Evolutionary conservation across 805 yeast genomes (phyloP), one percentile per base, ranked within the genome.

Genomic region (Candida morakotiae): DNA sequence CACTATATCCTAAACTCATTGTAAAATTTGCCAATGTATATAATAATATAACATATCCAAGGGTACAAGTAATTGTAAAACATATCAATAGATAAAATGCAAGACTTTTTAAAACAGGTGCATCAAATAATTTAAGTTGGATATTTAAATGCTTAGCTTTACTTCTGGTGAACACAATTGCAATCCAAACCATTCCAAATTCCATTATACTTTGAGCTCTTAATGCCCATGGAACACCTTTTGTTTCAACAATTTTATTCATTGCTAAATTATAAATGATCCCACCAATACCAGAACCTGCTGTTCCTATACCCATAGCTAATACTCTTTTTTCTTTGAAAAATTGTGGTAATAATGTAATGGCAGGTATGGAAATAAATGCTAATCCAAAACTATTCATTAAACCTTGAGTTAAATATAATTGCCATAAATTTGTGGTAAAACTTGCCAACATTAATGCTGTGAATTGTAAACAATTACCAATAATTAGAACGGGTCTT

Each of bases 361-460:
- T 60, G 4, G 76, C 78, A 1, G 91, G 83, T 3, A 79, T 67
- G 36, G 77, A 73, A 24, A 79, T 62, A 11, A 77, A 52, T 0
- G 86, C 77, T 46, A 78, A 53, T 2, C 81, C 81, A 22, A 73
- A 50, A 22, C 87, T 83, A 37, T 71, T 72, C 29, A 83, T 42
- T 2, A 81, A 63, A 20, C 91, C 89, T 56, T 83, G 89, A 5
- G 86, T 75, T 28, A 80, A 54, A 48, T 71, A 80, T 10, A 84
- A 51, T 43, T 84, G 80, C 88, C 89, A 83, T 15, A 78, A 50
- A 26, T 67, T 63, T 2, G 67, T 71, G 1, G 83, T 56, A 48
- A 70, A 80, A 5, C 83, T 73, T 1, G 89, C 87, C 44, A 83
- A 47, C 38, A 83, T 41, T 25, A 73, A 66, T 0, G 80, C 83